Conservation (phyloP, 495 filamentous ascomycete genomes). For the Talaromyces liani region DNA sequence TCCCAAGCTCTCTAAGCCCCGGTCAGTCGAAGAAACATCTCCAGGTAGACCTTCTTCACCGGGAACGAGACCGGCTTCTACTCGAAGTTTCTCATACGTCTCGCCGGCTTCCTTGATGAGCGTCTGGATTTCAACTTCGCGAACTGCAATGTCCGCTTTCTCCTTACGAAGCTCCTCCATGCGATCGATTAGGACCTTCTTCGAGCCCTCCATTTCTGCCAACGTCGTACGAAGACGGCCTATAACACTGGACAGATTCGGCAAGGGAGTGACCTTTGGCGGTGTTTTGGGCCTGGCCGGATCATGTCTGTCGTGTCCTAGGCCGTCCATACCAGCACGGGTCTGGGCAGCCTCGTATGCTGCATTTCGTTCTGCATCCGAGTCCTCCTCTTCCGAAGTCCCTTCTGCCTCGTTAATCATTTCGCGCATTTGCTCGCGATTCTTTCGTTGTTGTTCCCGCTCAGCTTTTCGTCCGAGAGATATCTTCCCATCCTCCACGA, state of each 20-base stretch:
- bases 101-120: slow-evolving; percentile 77
- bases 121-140: slow-evolving; percentile 75
- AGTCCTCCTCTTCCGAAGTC: slow-evolving; percentile 59
- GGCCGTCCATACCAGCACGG: slow-evolving; percentile 67
- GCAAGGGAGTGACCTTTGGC: slow-evolving; percentile 51
- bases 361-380: slow-evolving; percentile 68
- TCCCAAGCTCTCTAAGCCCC: slow-evolving; percentile 37
- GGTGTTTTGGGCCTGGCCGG: slow-evolving; percentile 42
- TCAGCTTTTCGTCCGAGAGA: slow-evolving; percentile 75
- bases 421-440: slow-evolving; percentile 71
- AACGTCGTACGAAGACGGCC: slow-evolving; percentile 45
- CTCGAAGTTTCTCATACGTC: slow-evolving; percentile 57
- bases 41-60: slow-evolving; percentile 18
- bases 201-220: slow-evolving; percentile 46
- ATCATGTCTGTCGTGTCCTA: slow-evolving; percentile 34
- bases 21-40: slow-evolving; percentile 25
- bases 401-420: slow-evolving; percentile 76
- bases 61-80: slow-evolving; percentile 41
- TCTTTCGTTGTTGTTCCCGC: slow-evolving; percentile 57
- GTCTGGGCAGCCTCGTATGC: slow-evolving; percentile 90
- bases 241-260: slow-evolving; percentile 42
- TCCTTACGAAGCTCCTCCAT: slow-evolving; percentile 58
- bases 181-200: slow-evolving; percentile 44
- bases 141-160: slow-evolving; percentile 59
- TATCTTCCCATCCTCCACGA: slow-evolving; percentile 75